Base-by-base conservation (phyloP, 2,329 filamentous ascomycete species). In the Ascochyta lentis region DNA sequence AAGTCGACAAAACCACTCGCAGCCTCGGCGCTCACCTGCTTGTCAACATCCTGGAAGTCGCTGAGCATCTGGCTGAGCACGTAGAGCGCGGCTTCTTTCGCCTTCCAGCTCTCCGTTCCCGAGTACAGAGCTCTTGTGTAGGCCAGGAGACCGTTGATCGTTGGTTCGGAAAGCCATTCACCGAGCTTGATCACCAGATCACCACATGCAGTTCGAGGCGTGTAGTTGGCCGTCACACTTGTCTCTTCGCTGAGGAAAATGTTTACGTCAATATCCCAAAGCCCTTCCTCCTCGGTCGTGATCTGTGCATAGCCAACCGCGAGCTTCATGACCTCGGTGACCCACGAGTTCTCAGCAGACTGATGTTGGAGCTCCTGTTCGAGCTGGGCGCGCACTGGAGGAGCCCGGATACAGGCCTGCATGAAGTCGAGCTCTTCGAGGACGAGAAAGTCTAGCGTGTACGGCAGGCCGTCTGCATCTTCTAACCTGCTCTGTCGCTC, bases 211-310 rank as follows among this genome's bases (percentile, higher is more conserved):
- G 92, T 96, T 64, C 95, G 87, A 13, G 95, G 91, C 0, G 95
- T 97, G 78, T 98, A 99, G 75, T 98, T 98, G 29, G 93, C 91
- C 12, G 92, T 96, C 16, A 97, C 90, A 2, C 92, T 94, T 2
- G 92, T 94, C 78, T 98, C 94, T 76, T 99, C 95, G 0, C 92
- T 94, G 42, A 99, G 83, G 76, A 96, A 99, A 2, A 99, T 84
- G 55, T 96, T 98, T 64, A 96, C 90, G 75, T 99, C 95, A 60
- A 97, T 92, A 66, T 97, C 92, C 95, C 95, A 99, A 9, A 99
- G 79, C 7, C 91, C 92, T 77, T 97, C 92, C 71, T 98, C 95
- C 74, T 99, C 95, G 26, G 86, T 88, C 2, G 90, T 93, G 66
- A 99, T 96, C 63, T 94, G 91, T 12, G 92, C 89, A 76, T 96